Conservation (phyloP, 257 asterid species). For the Penstemon davidsonii region DNA sequence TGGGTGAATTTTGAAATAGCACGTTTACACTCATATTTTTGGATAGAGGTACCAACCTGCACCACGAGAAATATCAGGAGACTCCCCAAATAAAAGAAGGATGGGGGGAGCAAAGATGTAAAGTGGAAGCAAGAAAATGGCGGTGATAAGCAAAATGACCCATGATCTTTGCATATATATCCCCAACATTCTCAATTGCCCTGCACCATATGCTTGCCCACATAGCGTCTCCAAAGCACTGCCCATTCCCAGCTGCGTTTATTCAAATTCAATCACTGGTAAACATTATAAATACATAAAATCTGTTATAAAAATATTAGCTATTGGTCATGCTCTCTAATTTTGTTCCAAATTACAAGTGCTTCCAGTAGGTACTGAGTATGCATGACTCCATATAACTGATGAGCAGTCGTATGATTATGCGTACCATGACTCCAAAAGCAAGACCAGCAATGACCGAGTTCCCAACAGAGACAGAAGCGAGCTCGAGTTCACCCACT, state of each 20-base stretch:
- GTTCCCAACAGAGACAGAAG: slow-evolving; percentile 75
- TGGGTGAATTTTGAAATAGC: too few species aligned
- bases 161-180: slow-evolving; percentile 83
- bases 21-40: not conserved
- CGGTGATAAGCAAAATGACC: slow-evolving; percentile 57
- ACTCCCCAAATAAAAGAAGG: slow-evolving; percentile 59
- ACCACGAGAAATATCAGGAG: slow-evolving; percentile 56
- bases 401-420: too few species aligned
- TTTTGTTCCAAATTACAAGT: too few species aligned
- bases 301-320: too few species aligned
- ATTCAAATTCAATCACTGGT: not conserved
- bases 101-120: slow-evolving; percentile 66
- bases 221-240: slow-evolving; percentile 80
- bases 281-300: too few species aligned
- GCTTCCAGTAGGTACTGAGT: too few species aligned
- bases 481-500: slow-evolving; percentile 67
- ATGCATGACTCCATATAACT: not conserved
- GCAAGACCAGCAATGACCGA: slow-evolving; percentile 76
- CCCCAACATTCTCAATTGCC: slow-evolving; percentile 67
- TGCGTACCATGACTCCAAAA: slow-evolving; percentile 64
- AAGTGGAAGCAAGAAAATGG: slow-evolving; percentile 50
- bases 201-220: slow-evolving; percentile 87
- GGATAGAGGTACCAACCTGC: slow-evolving; percentile 46
- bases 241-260: slow-evolving; percentile 76
- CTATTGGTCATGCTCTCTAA: too few species aligned